A percentile compares a stretch with the other conserved stretches of the same genome.
phyloP scores from a whole-genome alignment of 768 basidiomycete species.

The Asterophora parasitica region DNA sequence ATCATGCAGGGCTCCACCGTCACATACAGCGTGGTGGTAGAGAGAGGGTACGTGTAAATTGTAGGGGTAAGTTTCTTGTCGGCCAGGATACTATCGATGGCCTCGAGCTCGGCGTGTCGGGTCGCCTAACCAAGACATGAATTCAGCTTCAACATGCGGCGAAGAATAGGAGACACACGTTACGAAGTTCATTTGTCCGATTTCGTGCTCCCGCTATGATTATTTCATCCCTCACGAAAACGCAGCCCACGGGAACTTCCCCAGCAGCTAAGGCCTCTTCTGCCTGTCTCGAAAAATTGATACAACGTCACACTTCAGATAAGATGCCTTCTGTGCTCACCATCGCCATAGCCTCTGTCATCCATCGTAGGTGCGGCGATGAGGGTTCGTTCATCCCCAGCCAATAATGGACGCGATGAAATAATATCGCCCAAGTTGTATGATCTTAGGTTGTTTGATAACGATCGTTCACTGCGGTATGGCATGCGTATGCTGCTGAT shows the following conservation, averaged over 20 bases:
- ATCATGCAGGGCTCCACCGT: slow-evolving; percentile 99
- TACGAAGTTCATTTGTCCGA: slow-evolving; percentile 88
- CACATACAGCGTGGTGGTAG: slow-evolving; percentile 84
- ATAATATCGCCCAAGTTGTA: too few species aligned
- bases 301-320: background rate
- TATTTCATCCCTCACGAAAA: slow-evolving; percentile 77
- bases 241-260: slow-evolving; percentile 96
- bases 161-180: slow-evolving; percentile 50
- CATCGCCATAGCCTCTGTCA: slow-evolving; percentile 82
- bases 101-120: slow-evolving; percentile 95
- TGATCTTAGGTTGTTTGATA: too few species aligned
- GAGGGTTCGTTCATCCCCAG: slow-evolving; percentile 4
- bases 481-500: too few species aligned
- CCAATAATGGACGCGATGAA: background rate
- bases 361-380: slow-evolving; percentile 59
- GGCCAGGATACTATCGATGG: slow-evolving; percentile 82
- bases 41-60: slow-evolving; percentile 56
- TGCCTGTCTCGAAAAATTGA: slow-evolving; percentile 42
- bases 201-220: slow-evolving; percentile 88
- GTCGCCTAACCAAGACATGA: slow-evolving; percentile 63
- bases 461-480: too few species aligned
- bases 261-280: slow-evolving; percentile 78
- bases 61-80: slow-evolving; percentile 53
- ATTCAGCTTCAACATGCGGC: slow-evolving; percentile 4
- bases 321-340: slow-evolving; percentile 31